A percentile compares a stretch with the other conserved stretches of the same genome.
phyloP scores from a whole-genome alignment of 2,329 filamentous ascomycete species.

The Orbilia quercus region DNA sequence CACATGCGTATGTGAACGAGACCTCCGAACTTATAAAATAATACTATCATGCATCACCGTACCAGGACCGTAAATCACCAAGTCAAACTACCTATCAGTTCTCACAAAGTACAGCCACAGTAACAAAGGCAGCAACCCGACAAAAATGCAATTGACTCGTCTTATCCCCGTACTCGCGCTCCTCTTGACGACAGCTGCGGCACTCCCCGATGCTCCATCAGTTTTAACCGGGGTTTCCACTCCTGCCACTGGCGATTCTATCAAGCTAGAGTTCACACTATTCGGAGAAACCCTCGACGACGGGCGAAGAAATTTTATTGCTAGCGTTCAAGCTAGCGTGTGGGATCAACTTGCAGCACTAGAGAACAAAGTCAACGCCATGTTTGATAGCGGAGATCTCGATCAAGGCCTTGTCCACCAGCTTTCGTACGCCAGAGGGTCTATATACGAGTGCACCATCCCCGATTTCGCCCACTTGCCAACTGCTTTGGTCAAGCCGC shows the following conservation, averaged over 20 bases:
- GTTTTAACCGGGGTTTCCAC: too few species aligned
- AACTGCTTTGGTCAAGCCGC: not conserved
- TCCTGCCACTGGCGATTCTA: slow-evolving; percentile 1
- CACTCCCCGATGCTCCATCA: too few species aligned
- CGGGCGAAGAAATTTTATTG: not conserved
- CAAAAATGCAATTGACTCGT: too few species aligned
- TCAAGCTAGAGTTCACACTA: not conserved
- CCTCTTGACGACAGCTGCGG: too few species aligned
- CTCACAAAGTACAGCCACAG: too few species aligned
- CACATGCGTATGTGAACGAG: too few species aligned
- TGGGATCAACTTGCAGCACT: slow-evolving; percentile 11
- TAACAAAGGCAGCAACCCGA: too few species aligned
- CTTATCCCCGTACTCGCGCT: too few species aligned
- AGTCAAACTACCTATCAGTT: too few species aligned
- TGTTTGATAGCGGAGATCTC: not conserved
- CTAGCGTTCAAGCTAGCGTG: not conserved
- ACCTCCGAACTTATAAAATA: too few species aligned
- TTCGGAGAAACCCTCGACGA: not conserved
- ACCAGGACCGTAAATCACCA: too few species aligned
- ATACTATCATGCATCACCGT: too few species aligned
- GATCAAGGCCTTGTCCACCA: slow-evolving; percentile 8
- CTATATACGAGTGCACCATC: slow-evolving; percentile 10
- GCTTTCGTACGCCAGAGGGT: slow-evolving; percentile 8
- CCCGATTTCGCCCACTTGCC: slow-evolving; percentile 6
- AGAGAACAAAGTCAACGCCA: slow-evolving; percentile 1